Base-by-base conservation (phyloP, 2,329 filamentous ascomycete genomes). In the Bimuria novae-zelandiae region DNA sequence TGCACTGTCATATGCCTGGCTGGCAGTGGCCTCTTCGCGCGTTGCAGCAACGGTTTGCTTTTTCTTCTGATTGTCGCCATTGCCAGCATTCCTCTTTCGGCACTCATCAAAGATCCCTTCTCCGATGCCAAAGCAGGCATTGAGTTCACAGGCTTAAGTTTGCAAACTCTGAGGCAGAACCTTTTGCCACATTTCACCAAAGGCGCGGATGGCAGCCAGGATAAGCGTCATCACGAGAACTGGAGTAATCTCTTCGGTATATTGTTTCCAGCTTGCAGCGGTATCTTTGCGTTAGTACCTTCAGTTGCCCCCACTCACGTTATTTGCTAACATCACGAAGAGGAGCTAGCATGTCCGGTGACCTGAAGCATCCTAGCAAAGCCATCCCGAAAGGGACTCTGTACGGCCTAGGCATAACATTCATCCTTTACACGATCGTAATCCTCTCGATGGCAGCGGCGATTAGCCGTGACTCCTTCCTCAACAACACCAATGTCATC, bases 311-410 rank as follows among this genome's bases (percentile, higher is more conserved):
- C 27, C 4, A 35, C 10, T 2, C 30, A 12, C 5, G 17, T 29
- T 2, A 1, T 32, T 19, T n/a, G n/a, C 56, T 64, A 19, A 61
- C 23, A 83, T 84, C 69, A 42, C 33, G 43, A 44, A 82, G 79
- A 40, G 92, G 92, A 16, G 91, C 91, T 6, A 93, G 89, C 62
- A 95, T 96, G 91, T 95, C 90, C 7, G 91, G 91, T 16, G 90
- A 96, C 68, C 74, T 96, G 44, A 88, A 84, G 56, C 87, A 91
- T 57, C 91, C 91, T 0, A 93, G 89, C 78, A 90, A 87, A 70
- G 84, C 90, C 1, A 96, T 96, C 48, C 91, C 91, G 0, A 87
- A 84, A 56, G 91, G 91, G 1, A 54, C 52, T 4, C 44, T 55
- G 14, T 55, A 55, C 29, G 52, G 52, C 11, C 33, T 57, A 22